These are phyloP conservation scores for Sutorius australiensis DNA, from an alignment of 768 basidiomycete genomes.

Conservation along the genomic window DNA sequence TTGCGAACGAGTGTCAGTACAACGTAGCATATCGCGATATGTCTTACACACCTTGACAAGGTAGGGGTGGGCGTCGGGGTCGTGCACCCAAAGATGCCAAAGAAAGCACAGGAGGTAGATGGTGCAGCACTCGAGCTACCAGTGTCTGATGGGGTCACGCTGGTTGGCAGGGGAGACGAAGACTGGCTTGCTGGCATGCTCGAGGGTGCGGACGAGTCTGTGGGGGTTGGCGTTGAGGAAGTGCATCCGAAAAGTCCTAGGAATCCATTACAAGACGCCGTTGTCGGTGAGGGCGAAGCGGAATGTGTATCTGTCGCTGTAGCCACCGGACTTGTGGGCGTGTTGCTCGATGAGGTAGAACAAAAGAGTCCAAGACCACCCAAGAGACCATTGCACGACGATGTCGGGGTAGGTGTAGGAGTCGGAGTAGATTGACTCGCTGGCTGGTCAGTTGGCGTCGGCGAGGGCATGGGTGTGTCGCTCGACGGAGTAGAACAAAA, in stretches of 20 bases:
- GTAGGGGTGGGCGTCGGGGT: conserved; percentile 8
- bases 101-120: conserved; percentile 15
- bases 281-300: background rate
- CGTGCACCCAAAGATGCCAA: conserved; percentile 18
- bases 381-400: background rate
- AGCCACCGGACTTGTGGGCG: background rate
- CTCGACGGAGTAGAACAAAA: conserved; percentile 1
- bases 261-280: conserved; percentile 9
- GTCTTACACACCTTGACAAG: conserved; percentile 10
- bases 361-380: background rate
- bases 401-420: too few relatives aligned
- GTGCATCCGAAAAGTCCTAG: conserved; percentile 13
- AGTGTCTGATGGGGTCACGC: background rate
- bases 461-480: background rate
- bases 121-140: conserved; percentile 1
- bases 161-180: background rate
- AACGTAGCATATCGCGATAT: background rate
- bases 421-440: background rate
- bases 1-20: conserved; percentile 3
- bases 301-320: conserved; percentile 1
- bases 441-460: background rate
- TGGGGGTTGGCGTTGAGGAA: background rate
- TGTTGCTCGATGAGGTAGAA: background rate
- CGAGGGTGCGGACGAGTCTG: conserved; percentile 8
- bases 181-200: conserved; percentile 7